Percentiles rank a stretch among this genome's conserved stretches.
Evolutionary conservation across 2,329 filamentous ascomycete genomes (phyloP).

Genomic region (Colletotrichum tamarilloi): DNA sequence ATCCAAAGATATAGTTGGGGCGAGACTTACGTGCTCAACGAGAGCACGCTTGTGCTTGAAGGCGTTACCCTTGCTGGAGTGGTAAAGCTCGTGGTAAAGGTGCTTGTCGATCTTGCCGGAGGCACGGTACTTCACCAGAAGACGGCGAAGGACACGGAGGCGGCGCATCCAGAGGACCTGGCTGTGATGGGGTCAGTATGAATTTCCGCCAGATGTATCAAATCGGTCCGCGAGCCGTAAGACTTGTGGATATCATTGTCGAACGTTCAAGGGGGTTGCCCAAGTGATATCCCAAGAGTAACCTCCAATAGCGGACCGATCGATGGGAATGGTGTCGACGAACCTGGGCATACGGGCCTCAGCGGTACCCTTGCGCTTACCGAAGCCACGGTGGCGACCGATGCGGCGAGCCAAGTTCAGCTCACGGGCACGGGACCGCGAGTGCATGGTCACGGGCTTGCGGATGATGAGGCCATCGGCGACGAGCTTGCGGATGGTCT

Average conservation of each 20-base stretch:
- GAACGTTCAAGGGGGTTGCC: background rate
- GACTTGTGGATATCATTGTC: background rate
- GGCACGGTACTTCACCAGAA: constrained; percentile 99
- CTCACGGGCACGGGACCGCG: constrained; percentile 93
- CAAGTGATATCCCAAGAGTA: background rate
- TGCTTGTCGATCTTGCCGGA: constrained; percentile 99
- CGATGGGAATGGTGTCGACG: constrained; percentile 48
- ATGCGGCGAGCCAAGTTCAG: constrained; percentile 94
- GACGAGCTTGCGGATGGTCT: constrained; percentile 99
- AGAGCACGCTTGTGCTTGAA: constrained; percentile 99
- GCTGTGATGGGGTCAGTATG: constrained; percentile 59
- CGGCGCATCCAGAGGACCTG: constrained; percentile 99
- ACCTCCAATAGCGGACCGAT: background rate
- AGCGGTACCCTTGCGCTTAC: constrained; percentile 99
- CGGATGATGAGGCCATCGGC: constrained; percentile 99
- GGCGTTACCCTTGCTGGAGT: constrained; percentile 99
- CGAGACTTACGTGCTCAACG: constrained; percentile 95
- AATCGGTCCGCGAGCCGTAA: background rate
- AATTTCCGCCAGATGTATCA: background rate
- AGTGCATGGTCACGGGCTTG: constrained; percentile 99
- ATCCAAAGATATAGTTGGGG: background rate
- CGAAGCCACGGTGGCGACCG: constrained; percentile 98
- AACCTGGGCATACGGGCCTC: constrained; percentile 99
- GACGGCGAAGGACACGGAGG: constrained; percentile 97
- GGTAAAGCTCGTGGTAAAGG: constrained; percentile 99